These are phyloP conservation scores for Blastocystis hominis DNA, from an alignment of 352 stramenopile genomes.

Conservation along the genomic window DNA sequence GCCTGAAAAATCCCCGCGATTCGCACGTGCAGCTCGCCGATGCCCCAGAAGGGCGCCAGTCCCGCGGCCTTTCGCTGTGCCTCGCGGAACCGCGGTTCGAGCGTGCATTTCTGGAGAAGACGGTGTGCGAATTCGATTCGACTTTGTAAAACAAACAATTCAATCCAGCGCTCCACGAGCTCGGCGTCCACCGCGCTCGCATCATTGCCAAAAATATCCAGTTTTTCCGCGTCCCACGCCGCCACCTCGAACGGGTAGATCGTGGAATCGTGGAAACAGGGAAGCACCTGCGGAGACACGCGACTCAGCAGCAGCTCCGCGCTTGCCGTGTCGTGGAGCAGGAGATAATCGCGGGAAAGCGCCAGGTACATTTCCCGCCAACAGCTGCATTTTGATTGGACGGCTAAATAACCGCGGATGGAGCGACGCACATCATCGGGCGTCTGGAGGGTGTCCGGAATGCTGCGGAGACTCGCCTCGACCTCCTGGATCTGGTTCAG, in stretches of 20 bases:
- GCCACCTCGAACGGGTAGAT: not conserved
- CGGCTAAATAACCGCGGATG: not conserved
- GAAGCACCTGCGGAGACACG: not conserved
- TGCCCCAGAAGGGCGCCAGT: not conserved
- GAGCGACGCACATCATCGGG: not conserved
- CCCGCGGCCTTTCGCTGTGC: not conserved
- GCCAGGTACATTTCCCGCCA: conserved; percentile 33
- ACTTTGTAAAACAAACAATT: conserved; percentile 3
- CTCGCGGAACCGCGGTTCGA: conserved; percentile 36
- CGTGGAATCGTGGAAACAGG: not conserved
- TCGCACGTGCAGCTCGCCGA: not conserved
- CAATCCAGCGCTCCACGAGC: not conserved
- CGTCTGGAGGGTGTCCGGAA: not conserved
- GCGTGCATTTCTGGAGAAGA: not conserved
- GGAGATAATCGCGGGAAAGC: not conserved
- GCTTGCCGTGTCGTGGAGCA: not conserved
- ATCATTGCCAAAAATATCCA: conserved; percentile 35
- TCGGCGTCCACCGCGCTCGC: conserved; percentile 11
- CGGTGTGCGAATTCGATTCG: not conserved
- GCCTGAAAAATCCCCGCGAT: not conserved
- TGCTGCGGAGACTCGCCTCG: not conserved
- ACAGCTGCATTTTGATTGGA: conserved; percentile 1
- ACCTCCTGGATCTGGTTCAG: not conserved
- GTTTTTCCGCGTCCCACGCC: conserved; percentile 48
- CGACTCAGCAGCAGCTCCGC: not conserved